Percentiles rank a stretch among this genome's conserved stretches.
Conservation (phyloP, 495 filamentous ascomycete species). For the Xylaria bambusicola region DNA sequence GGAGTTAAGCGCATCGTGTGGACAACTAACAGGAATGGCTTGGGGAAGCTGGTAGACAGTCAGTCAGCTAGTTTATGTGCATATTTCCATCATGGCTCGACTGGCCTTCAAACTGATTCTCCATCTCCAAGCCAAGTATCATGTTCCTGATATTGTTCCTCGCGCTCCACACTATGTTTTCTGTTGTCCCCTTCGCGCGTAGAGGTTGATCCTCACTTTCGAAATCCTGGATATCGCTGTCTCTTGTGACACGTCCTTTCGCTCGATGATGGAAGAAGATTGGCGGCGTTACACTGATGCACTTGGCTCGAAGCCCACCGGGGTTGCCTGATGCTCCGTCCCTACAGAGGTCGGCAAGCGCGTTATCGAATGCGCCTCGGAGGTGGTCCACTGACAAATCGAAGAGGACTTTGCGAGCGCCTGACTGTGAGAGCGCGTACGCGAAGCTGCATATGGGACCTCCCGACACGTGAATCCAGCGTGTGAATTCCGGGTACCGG, state of each 20-base stretch:
- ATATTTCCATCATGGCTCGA: too few relatives aligned
- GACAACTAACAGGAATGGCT: too few relatives aligned
- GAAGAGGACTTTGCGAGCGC: constrained; percentile 55
- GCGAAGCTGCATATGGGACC: constrained; percentile 54
- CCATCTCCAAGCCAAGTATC: constrained; percentile 23
- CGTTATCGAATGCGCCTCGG: constrained; percentile 45
- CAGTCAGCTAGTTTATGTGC: too few relatives aligned
- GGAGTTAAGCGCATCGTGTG: too few relatives aligned
- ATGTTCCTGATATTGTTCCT: constrained; percentile 45
- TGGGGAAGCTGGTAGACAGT: too few relatives aligned
- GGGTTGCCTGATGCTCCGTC: constrained; percentile 16
- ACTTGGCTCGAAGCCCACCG: constrained; percentile 32
- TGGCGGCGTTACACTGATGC: constrained; percentile 50
- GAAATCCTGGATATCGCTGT: constrained; percentile 47
- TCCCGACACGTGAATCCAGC: constrained; percentile 47
- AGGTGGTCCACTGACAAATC: constrained; percentile 46
- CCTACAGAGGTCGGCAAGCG: constrained; percentile 51
- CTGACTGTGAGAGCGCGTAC: constrained; percentile 57
- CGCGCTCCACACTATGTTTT: constrained; percentile 52
- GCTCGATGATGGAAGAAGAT: constrained; percentile 50
- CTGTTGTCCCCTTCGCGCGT: constrained; percentile 42
- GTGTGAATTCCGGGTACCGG: constrained; percentile 42
- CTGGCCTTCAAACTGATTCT: constrained; percentile 21
- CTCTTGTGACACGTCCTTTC: constrained; percentile 39
- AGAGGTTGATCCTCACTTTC: constrained; percentile 22